Evolutionary conservation across 371 early-diverging fungal genomes (phyloP).

Genomic region (Apophysomyces variabilis): DNA sequence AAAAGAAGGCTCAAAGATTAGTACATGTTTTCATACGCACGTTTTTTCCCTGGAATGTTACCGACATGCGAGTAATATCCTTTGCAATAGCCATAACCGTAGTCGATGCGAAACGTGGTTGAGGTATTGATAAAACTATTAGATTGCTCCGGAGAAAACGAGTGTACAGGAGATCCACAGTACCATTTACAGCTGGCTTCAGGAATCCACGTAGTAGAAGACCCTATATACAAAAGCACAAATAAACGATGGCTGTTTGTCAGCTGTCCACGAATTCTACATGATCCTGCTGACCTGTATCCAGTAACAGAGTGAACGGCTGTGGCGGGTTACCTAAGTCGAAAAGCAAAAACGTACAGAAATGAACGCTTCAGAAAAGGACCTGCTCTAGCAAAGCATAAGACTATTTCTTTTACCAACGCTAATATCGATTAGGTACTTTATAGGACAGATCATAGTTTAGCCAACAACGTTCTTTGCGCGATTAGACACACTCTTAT

Average conservation of each 20-base stretch:
- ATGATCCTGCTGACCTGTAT: slow-evolving; percentile 29
- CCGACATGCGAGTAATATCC: slow-evolving; percentile 38
- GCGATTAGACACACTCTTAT: background rate
- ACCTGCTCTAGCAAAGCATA: no score
- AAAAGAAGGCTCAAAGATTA: background rate
- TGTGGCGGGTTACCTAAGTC: slow-evolving; percentile 45
- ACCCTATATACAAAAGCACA: slow-evolving; percentile 19
- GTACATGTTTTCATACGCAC: background rate
- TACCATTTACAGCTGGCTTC: slow-evolving; percentile 30
- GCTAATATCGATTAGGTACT: slow-evolving; percentile 46
- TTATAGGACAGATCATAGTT: background rate
- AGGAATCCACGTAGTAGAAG: slow-evolving; percentile 54
- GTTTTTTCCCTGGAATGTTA: background rate
- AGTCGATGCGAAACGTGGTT: slow-evolving; percentile 36
- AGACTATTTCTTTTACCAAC: slow-evolving; percentile 29
- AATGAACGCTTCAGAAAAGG: no score
- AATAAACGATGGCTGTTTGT: no score
- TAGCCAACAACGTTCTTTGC: background rate
- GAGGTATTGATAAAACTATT: slow-evolving; percentile 23
- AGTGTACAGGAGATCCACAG: slow-evolving; percentile 43
- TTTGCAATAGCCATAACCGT: slow-evolving; percentile 46
- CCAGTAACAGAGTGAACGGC: slow-evolving; percentile 44
- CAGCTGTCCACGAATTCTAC: background rate
- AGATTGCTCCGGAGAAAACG: slow-evolving; percentile 27
- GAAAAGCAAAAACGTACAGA: no score